Evolutionary conservation across 345 rosid species (phyloP).

Genomic region (Leavenworthia alabamica): DNA sequence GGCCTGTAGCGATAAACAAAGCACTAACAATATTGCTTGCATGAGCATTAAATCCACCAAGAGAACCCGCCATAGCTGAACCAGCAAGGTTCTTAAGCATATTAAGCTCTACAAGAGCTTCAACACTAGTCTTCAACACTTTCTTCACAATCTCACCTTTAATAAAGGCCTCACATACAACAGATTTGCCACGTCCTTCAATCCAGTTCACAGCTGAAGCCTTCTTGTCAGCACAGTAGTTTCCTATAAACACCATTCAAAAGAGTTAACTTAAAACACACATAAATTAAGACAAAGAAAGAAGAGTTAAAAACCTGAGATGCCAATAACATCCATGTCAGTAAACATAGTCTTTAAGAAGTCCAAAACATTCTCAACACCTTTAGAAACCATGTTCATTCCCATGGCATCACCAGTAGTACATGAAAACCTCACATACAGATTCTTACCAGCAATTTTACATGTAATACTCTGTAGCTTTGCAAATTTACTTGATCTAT

Average conservation of each 20-base stretch:
- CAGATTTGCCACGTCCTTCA: slow-evolving; percentile 65
- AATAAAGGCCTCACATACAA: slow-evolving; percentile 62
- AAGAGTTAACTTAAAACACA: not conserved
- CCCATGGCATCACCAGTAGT: slow-evolving; percentile 73
- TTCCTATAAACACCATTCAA: slow-evolving; percentile 35
- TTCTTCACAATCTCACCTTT: slow-evolving; percentile 53
- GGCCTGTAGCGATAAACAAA: slow-evolving; percentile 66
- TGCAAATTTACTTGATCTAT: slow-evolving; percentile 57
- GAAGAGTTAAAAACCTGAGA: slow-evolving; percentile 36
- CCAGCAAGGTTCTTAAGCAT: slow-evolving; percentile 66
- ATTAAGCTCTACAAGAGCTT: slow-evolving; percentile 62
- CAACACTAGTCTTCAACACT: slow-evolving; percentile 59
- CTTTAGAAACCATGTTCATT: slow-evolving; percentile 62
- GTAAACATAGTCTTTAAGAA: slow-evolving; percentile 38
- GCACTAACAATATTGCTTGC: slow-evolving; percentile 69
- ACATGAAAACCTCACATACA: slow-evolving; percentile 48
- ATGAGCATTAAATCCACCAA: slow-evolving; percentile 80
- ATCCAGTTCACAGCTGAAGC: slow-evolving; percentile 72
- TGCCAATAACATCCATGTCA: slow-evolving; percentile 55
- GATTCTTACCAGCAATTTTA: slow-evolving; percentile 47
- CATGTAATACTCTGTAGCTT: slow-evolving; percentile 39
- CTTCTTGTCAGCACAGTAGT: slow-evolving; percentile 67
- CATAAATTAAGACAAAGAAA: not conserved
- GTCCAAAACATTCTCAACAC: slow-evolving; percentile 52
- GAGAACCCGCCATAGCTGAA: slow-evolving; percentile 74